Conservation (phyloP, 2,329 filamentous ascomycete genomes). For the Stemphylium beticola region DNA sequence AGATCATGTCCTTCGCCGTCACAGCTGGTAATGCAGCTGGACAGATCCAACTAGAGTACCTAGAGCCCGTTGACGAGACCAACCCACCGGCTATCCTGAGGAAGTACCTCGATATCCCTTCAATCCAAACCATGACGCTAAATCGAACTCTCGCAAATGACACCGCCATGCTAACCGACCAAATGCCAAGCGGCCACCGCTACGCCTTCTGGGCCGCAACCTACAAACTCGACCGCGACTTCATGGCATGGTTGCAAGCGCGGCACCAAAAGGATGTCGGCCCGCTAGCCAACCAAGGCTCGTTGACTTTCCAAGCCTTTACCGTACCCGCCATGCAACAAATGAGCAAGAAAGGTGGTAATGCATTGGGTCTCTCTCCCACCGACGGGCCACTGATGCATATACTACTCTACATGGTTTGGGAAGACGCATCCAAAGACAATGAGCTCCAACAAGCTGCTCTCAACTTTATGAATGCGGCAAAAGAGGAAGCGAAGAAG, state of each 20-base stretch:
- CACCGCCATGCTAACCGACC: constrained; percentile 35
- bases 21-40: constrained; percentile 22
- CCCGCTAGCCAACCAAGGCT: constrained; percentile 28
- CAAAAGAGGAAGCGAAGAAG: constrained; percentile 25
- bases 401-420: constrained; percentile 18
- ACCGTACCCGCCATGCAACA: constrained; percentile 23
- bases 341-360: constrained; percentile 37
- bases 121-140: constrained; percentile 19
- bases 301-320: constrained; percentile 31
- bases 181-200: constrained; percentile 38
- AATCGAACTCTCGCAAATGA: constrained; percentile 24
- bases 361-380: constrained; percentile 34
- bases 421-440: constrained; percentile 18
- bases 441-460: constrained; percentile 15
- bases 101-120: constrained; percentile 27
- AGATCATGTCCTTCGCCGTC: constrained; percentile 21
- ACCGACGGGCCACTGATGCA: constrained; percentile 26
- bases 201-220: constrained; percentile 38
- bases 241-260: constrained; percentile 26
- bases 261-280: constrained; percentile 14
- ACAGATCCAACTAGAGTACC: constrained; percentile 25
- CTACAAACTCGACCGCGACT: constrained; percentile 32
- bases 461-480: constrained; percentile 21
- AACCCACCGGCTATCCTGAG: constrained; percentile 27
- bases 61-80: constrained; percentile 23